Evolutionary conservation across 1,139 yeast species (phyloP), one percentile per base, ranked within the genome.

Genomic region (Pichia sp.): DNA sequence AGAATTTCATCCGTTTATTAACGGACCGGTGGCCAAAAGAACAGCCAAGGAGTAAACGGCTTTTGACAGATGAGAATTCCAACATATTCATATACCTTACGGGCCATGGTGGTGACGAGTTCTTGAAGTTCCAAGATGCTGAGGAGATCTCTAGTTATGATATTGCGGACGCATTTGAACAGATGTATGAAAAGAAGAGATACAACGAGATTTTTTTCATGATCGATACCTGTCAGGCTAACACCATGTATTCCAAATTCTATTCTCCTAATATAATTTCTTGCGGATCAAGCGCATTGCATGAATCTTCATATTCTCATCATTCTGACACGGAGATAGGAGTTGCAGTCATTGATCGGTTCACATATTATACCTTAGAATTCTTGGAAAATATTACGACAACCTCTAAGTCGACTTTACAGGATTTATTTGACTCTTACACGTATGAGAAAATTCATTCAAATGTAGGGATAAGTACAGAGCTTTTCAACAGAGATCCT

Each of bases 161-260:
- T 70, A 81, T 93, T 60, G 99, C 99, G 0, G 97, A 93, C 72
- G 98, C 99, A 1, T 90, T 93, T 73, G 96, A 83, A 51, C 98
- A 95, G 70, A 93, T 93, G 99, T 82, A 89, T 73, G 97, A 93
- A 68, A 92, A 92, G 80, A 87, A 87, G 65, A 78, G 99, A 54
- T 93, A 93, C 72, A 90, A 92, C 65, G 99, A 95, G 74, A 89
- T 93, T 45, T 82, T 93, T 67, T 93, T 93, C 71, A 93, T 93
- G 98, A 88, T 93, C 61, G 99, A 93, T 70, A 93, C 99, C 0
- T 93, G 99, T 69, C 99, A 93, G 73, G 99, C 99, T 32, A 93
- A 93, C 71, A 90, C 99, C 19, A 93, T 93, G 99, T 93, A 88
- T 71, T 86, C 95, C 55, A 81, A 87, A 67, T 85, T 92, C 67